Percentiles rank a stretch among this genome's conserved stretches.
phyloP scores from a whole-genome alignment of 164 flowering plant species.

The Sextonia rubra region DNA sequence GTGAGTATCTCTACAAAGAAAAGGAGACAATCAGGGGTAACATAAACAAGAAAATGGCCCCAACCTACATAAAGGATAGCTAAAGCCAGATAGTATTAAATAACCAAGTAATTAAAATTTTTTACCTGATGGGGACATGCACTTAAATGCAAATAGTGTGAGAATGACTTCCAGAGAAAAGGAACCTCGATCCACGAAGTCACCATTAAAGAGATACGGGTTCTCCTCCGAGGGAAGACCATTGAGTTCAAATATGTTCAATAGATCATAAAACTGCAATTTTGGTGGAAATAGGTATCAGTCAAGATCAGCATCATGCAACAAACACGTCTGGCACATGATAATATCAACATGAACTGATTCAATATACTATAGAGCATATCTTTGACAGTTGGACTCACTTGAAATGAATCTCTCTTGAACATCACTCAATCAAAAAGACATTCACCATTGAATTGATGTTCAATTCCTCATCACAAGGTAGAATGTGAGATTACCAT shows the following conservation, averaged over 20 bases:
- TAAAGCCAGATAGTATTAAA: background rate
- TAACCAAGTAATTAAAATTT: background rate
- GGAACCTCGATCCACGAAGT: constrained; percentile 97
- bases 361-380: background rate
- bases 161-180: constrained; percentile 95
- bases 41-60: background rate
- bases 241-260: constrained; percentile 95
- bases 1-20: background rate
- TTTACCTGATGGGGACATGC: constrained; percentile 94
- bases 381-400: background rate
- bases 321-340: background rate
- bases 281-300: constrained; percentile 6
- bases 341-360: background rate
- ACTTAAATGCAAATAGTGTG: constrained; percentile 92
- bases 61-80: background rate
- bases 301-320: constrained; percentile 2
- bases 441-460: background rate
- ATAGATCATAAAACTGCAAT: constrained; percentile 88
- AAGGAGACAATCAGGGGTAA: background rate
- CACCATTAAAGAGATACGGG: constrained; percentile 96
- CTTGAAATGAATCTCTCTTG: background rate
- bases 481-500: background rate
- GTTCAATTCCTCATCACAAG: background rate
- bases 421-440: background rate
- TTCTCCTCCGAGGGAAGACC: constrained; percentile 97